Evolutionary conservation across 768 basidiomycete species (phyloP), one percentile per base, ranked within the genome.

Genomic region (Crepidotus variabilis): DNA sequence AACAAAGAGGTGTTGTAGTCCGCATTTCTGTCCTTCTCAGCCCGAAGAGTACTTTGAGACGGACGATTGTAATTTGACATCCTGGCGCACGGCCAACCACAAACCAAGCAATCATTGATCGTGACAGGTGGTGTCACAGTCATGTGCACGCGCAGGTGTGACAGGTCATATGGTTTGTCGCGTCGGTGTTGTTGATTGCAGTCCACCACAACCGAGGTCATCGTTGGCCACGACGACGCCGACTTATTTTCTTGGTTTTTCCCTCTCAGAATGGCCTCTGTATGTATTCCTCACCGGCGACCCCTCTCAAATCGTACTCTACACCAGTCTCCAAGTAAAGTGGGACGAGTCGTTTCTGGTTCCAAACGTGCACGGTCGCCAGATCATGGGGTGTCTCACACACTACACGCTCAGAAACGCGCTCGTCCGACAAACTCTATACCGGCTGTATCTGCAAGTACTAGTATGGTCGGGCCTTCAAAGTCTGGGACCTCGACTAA

Each of bases 1-100:
- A 97, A 96, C 28, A 94, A 81, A 2, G 91, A 86, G 0, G 89
- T 91, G 54, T 78, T 78, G 57, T 81, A 81, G 67, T 81, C 78
- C 14, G 76, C 76, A 21, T 68, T 68, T 50, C 68, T 71, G 58
- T 73, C 74, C 62, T 75, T 78, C 45, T 65, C 65, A 47, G 62
- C 62, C 59, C 65, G 67, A 55, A 61, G 8, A 9, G 24, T 58
- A 43, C 66, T 63, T 1, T 70, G 55, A 78, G 80, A 71, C 78
- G 83, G 55, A 73, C 47, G 48, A 51, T 39, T 50, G 36, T 39
- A 48, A 33, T 55, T 53, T 50, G 61, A 63, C 56, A 54, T 35
- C 52, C 6, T 0, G 60, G 63, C 59, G 63, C 63, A 52, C 7
- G 10, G 8, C 14, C 22, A 24, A 35, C 22, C 46, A 39, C 45